Evolutionary conservation across 805 yeast species (phyloP).

Genomic region (Candida pini): DNA sequence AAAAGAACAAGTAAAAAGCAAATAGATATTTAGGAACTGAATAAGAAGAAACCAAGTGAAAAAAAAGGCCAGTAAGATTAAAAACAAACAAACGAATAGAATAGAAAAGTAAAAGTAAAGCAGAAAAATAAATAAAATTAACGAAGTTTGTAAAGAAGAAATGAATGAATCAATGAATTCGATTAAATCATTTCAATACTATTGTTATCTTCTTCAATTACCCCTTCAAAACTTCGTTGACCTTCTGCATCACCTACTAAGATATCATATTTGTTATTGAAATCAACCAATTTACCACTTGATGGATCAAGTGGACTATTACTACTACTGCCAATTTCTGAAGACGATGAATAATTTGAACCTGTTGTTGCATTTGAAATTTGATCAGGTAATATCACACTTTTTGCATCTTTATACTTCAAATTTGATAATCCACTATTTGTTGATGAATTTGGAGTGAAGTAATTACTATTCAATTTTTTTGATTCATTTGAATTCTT

Average conservation of each 20-base stretch:
- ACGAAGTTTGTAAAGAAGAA: no score
- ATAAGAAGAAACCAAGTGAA: neutral
- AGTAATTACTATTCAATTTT: no score
- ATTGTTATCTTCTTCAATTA: slow-evolving; percentile 15
- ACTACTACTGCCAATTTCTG: no score
- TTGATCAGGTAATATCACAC: slow-evolving; percentile 6
- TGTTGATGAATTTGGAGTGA: no score
- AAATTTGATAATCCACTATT: no score
- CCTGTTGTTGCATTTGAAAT: slow-evolving; percentile 11
- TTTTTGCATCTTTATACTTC: neutral
- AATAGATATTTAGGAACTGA: neutral
- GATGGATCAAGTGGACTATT: slow-evolving; percentile 3
- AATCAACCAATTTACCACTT: slow-evolving; percentile 41
- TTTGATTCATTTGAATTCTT: slow-evolving; percentile 41
- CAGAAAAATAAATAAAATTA: no score
- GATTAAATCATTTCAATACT: slow-evolving; percentile 9
- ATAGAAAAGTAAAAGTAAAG: neutral
- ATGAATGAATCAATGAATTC: no score
- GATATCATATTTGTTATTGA: slow-evolving; percentile 31
- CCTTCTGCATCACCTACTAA: slow-evolving; percentile 29
- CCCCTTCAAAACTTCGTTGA: slow-evolving; percentile 16
- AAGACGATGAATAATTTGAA: slow-evolving; percentile 7
- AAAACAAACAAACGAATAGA: neutral
- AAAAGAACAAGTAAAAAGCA: neutral
- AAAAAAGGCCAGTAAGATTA: neutral